Evolutionary conservation across 1,284 basidiomycete species (phyloP).

Genomic region (Irpex sp.): DNA sequence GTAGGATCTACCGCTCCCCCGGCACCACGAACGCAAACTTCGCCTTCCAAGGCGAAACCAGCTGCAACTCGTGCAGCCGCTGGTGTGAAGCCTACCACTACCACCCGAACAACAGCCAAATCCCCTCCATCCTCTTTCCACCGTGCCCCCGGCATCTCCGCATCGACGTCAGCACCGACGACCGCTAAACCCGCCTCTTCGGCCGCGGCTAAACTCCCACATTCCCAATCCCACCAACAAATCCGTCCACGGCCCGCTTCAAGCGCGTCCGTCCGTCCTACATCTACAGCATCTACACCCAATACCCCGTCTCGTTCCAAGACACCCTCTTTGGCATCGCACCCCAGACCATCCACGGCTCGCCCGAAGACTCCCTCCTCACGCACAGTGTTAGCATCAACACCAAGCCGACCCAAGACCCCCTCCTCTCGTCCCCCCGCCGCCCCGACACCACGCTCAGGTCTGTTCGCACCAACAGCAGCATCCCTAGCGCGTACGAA

Average conservation of each 20-base stretch:
- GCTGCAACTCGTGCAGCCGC: slow-evolving; percentile 9
- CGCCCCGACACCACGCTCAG: slow-evolving; percentile 21
- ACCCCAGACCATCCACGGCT: slow-evolving; percentile 27
- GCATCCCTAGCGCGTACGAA: slow-evolving; percentile 67
- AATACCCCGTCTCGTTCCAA: slow-evolving; percentile 35
- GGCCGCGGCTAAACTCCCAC: slow-evolving; percentile 10
- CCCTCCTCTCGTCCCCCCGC: slow-evolving; percentile 39
- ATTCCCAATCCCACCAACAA: slow-evolving; percentile 12
- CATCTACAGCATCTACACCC: slow-evolving; percentile 10
- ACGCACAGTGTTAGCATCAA: no score
- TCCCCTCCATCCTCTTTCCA: slow-evolving; percentile 26
- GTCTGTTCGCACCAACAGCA: slow-evolving; percentile 71
- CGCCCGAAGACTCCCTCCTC: slow-evolving; percentile 27
- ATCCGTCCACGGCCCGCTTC: slow-evolving; percentile 20
- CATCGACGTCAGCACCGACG: slow-evolving; percentile 14
- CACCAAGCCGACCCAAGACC: slow-evolving; percentile 24
- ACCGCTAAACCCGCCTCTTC: slow-evolving; percentile 7
- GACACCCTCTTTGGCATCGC: slow-evolving; percentile 13
- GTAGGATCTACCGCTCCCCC: slow-evolving; percentile 1
- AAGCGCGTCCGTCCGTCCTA: slow-evolving; percentile 19
- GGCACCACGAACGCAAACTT: slow-evolving; percentile 15
- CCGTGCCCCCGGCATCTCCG: slow-evolving; percentile 13
- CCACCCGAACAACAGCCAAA: slow-evolving; percentile 22
- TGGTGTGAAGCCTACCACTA: slow-evolving; percentile 3
- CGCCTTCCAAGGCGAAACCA: slow-evolving; percentile 24